Percentiles rank a stretch among this genome's conserved stretches.
These are phyloP conservation scores for Talaromyces borbonicus DNA, from an alignment of 495 filamentous ascomycete species.

Conservation along the genomic window DNA sequence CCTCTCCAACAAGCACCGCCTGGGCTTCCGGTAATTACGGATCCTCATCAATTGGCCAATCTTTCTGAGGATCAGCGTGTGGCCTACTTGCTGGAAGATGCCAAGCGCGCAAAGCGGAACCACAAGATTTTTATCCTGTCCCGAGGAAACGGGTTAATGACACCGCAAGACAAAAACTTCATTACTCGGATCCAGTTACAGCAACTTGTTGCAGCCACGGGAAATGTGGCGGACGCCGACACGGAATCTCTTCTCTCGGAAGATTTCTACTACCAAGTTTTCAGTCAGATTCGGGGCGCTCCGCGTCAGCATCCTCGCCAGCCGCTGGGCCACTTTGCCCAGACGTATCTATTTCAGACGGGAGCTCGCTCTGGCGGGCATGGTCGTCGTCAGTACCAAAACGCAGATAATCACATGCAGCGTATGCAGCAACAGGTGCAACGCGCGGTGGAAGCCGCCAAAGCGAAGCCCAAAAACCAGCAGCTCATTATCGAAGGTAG, in stretches of 20 bases:
- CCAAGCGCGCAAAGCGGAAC: slow-evolving; percentile 91
- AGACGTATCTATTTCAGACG: slow-evolving; percentile 94
- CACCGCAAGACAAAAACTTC: slow-evolving; percentile 98
- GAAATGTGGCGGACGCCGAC: slow-evolving; percentile 69
- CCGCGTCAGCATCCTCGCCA: slow-evolving; percentile 81
- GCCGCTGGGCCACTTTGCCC: slow-evolving; percentile 88
- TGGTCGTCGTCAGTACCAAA: slow-evolving; percentile 53
- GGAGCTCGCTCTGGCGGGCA: slow-evolving; percentile 63
- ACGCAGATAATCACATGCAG: slow-evolving; percentile 94
- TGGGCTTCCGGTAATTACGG: slow-evolving; percentile 48
- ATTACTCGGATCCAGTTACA: slow-evolving; percentile 96
- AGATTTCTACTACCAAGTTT: slow-evolving; percentile 98
- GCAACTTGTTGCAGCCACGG: slow-evolving; percentile 85
- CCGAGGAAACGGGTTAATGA: slow-evolving; percentile 95
- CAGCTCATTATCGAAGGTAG: slow-evolving; percentile 98
- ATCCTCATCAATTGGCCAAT: slow-evolving; percentile 63
- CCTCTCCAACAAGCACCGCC: slow-evolving; percentile 13
- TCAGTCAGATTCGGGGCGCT: slow-evolving; percentile 82
- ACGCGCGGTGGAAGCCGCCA: slow-evolving; percentile 92
- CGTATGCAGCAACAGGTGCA: slow-evolving; percentile 99
- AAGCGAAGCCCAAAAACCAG: slow-evolving; percentile 94
- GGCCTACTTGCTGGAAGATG: slow-evolving; percentile 77
- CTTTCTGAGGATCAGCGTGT: slow-evolving; percentile 71
- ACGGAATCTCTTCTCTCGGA: slow-evolving; percentile 72
- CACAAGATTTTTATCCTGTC: slow-evolving; percentile 96